phyloP scores from a whole-genome alignment of 2,329 filamentous ascomycete species.

The Trichophyton rubrum region DNA sequence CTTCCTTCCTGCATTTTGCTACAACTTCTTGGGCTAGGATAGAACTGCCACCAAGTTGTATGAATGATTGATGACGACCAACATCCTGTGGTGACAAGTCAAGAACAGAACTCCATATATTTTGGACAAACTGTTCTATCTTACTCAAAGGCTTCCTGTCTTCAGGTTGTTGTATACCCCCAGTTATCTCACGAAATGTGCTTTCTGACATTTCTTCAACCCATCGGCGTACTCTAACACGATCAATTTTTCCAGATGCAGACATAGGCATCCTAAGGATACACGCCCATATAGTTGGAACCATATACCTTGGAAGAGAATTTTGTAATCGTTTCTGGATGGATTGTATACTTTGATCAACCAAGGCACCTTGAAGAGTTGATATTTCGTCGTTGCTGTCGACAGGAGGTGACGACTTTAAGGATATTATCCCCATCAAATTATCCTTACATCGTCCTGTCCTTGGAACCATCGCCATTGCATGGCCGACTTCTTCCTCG shows the following conservation, averaged over 20 bases:
- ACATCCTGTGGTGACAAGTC: conserved; percentile 24
- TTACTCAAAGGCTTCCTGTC: neutral
- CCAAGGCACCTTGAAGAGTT: neutral
- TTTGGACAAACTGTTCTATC: conserved; percentile 6
- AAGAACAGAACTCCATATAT: conserved; percentile 23
- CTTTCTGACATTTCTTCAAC: conserved; percentile 15
- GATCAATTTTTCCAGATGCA: conserved; percentile 30
- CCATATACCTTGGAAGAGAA: conserved; percentile 21
- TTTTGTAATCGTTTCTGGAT: conserved; percentile 12
- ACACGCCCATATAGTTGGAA: conserved; percentile 28
- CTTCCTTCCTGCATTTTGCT: conserved; percentile 13
- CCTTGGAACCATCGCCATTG: conserved; percentile 34
- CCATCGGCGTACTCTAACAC: conserved; percentile 17
- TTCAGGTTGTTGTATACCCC: neutral
- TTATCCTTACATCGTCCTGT: conserved; percentile 29
- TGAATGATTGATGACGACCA: conserved; percentile 10
- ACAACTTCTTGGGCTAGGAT: conserved; percentile 20
- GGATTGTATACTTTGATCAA: neutral
- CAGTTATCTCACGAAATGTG: conserved; percentile 6
- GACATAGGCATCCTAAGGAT: conserved; percentile 26
- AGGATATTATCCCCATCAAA: conserved; percentile 16
- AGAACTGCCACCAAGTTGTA: conserved; percentile 10
- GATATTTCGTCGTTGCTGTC: neutral
- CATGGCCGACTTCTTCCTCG: conserved; percentile 25
- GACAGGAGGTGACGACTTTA: neutral